Conservation (phyloP, 2,329 filamentous ascomycete species). For the Didymella lethalis region DNA sequence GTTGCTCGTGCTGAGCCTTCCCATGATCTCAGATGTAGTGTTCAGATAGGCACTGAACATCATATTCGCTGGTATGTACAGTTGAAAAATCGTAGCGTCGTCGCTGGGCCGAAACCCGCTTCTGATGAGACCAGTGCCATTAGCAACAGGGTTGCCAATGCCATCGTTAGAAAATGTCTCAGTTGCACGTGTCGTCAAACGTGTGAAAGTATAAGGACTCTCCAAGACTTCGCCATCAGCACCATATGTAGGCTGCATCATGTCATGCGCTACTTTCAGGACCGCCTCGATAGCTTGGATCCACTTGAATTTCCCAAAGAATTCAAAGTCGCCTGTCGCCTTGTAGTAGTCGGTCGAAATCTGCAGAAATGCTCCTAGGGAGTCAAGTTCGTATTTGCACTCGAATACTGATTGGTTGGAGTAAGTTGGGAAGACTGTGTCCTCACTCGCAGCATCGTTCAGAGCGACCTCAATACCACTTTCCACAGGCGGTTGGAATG, state of each 20-base stretch:
- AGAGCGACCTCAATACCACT: slow-evolving; percentile 52
- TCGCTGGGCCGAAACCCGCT: slow-evolving; percentile 61
- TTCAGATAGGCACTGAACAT: slow-evolving; percentile 74
- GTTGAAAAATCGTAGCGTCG: slow-evolving; percentile 59
- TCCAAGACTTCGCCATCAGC: slow-evolving; percentile 54
- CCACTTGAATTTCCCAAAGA: slow-evolving; percentile 61
- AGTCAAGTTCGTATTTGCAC: slow-evolving; percentile 64
- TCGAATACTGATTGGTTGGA: slow-evolving; percentile 58
- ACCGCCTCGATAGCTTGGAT: slow-evolving; percentile 55
- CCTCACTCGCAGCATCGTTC: slow-evolving; percentile 52
- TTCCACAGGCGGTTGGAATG: slow-evolving; percentile 61
- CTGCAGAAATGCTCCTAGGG: slow-evolving; percentile 60
- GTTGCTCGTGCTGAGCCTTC: slow-evolving; percentile 53
- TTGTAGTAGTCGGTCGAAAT: slow-evolving; percentile 60
- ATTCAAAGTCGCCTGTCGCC: slow-evolving; percentile 56
- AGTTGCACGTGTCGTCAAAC: slow-evolving; percentile 55
- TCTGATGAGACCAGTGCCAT: slow-evolving; percentile 58
- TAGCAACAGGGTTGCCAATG: slow-evolving; percentile 60
- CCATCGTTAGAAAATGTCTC: slow-evolving; percentile 62
- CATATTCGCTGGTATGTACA: slow-evolving; percentile 66
- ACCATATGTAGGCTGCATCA: slow-evolving; percentile 59
- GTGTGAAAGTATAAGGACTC: slow-evolving; percentile 57
- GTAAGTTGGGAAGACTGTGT: slow-evolving; percentile 55
- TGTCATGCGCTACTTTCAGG: slow-evolving; percentile 55
- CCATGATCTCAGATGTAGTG: slow-evolving; percentile 62